Evolutionary conservation across 2,329 filamentous ascomycete species (phyloP), one percentile per base, ranked within the genome.

Genomic region (Periconia macrospinosa): DNA sequence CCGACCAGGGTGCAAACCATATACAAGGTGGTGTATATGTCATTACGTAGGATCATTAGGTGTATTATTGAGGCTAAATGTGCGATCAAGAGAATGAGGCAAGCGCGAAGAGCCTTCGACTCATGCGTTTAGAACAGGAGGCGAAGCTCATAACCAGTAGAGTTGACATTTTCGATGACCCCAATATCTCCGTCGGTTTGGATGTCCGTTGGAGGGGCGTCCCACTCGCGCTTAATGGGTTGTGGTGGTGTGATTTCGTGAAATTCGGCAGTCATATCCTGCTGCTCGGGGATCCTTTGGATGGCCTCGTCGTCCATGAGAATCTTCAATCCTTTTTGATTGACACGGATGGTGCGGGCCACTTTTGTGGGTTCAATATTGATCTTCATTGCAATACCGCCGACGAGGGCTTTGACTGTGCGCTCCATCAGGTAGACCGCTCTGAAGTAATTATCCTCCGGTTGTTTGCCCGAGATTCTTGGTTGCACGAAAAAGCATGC

Each of bases 241-340:
- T 64, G 73, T 48, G 78, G 71, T 47, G 76, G 70, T 27, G 69
- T 63, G 43, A 90, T 79, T 62, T 94, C 87, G 53, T 90, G 81
- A 54, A 87, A 84, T 63, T 88, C 85, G 41, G 83, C 83, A 37
- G 82, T 78, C 88, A 97, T 94, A 67, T 96, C 93, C 73, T 97
- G 91, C 30, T 92, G 92, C 76, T 99, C 94, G 1, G 86, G 84
- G 49, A 97, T 79, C 71, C 93, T 89, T 43, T 84, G 83, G 30
- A 97, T 85, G 45, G 95, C 87, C 58, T 97, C 92, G 67, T 97
- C 92, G 66, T 97, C 94, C 63, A 97, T 83, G 67, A 95, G 85
- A 51, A 97, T 86, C 65, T 92, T 86, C 1, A 97, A 76, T 0
- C 91, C 91, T 59, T 86, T 86, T 14, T 86, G 81, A 41, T 90